Percentiles rank a stretch among this genome's conserved stretches.
phyloP scores from a whole-genome alignment of 1,284 basidiomycete genomes.

The Mrakiaceae sp. region DNA sequence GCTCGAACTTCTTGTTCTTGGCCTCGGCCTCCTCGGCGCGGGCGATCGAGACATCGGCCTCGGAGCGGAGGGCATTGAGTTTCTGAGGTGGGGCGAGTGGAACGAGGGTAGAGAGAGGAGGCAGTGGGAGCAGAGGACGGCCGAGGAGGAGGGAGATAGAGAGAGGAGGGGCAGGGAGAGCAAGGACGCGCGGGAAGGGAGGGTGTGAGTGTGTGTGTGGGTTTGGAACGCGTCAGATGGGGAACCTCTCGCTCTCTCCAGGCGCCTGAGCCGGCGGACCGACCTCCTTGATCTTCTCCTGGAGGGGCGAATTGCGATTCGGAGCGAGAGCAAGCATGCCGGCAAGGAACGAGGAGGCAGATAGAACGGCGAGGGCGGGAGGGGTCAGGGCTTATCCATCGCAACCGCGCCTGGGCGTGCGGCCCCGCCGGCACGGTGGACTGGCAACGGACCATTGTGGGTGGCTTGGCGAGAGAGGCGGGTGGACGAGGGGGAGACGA shows the following conservation, averaged over 20 bases:
- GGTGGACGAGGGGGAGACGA: neutral
- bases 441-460: neutral
- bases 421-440: neutral
- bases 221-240: no score
- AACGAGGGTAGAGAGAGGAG: neutral
- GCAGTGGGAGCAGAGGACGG: neutral
- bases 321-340: no score
- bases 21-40: conserved; percentile 77
- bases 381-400: neutral
- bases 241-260: no score
- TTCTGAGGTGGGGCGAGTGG: conserved; percentile 31
- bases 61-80: conserved; percentile 56
- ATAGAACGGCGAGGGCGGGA: neutral
- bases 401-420: neutral
- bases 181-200: no score
- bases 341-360: no score
- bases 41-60: conserved; percentile 68
- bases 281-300: conserved; percentile 47
- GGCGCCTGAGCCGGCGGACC: conserved; percentile 16
- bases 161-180: no score
- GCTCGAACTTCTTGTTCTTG: conserved; percentile 74
- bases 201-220: no score
- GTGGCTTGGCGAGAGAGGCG: neutral
- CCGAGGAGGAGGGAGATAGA: conserved; percentile 1
- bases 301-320: neutral